Evolutionary conservation across 306 rosid species (phyloP).

Genomic region (Acacia crassicarpa): DNA sequence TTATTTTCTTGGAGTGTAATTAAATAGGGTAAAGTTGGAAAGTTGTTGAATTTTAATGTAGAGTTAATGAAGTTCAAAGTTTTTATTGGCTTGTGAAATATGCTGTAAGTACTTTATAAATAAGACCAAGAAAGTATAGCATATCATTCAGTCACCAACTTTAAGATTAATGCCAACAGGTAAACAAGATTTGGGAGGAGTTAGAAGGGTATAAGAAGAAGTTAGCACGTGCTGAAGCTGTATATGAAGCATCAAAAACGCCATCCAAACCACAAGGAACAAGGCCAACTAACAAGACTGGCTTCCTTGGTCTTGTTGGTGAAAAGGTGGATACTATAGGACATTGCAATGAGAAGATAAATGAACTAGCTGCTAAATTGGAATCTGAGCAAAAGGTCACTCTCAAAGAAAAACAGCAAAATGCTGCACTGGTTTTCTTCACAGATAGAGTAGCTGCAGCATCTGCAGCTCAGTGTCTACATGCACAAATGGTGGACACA

Average conservation of each 20-base stretch:
- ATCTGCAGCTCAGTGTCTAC: constrained; percentile 88
- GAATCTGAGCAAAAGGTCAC: constrained; percentile 83
- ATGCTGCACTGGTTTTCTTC: constrained; percentile 79
- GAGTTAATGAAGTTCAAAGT: no score
- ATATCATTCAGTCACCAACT: no score
- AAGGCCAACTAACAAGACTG: constrained; percentile 75
- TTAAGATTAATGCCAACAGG: constrained; percentile 47
- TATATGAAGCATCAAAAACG: constrained; percentile 55
- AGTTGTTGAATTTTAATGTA: no score
- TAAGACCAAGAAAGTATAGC: no score
- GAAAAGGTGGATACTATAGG: constrained; percentile 78
- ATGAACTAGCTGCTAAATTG: constrained; percentile 55
- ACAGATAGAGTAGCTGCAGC: constrained; percentile 69
- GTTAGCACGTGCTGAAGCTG: constrained; percentile 70
- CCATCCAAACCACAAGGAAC: constrained; percentile 71
- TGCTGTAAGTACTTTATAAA: no score
- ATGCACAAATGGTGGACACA: constrained; percentile 65
- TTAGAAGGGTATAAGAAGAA: constrained; percentile 76
- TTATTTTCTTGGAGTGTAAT: no score
- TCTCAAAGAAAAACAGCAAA: constrained; percentile 80
- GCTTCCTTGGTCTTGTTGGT: constrained; percentile 78
- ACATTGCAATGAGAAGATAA: constrained; percentile 59
- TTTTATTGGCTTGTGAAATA: no score
- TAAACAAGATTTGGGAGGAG: constrained; percentile 62
- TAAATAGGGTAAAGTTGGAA: no score